phyloP scores from a whole-genome alignment of 441 rosid species.

The Kokia cookei region DNA sequence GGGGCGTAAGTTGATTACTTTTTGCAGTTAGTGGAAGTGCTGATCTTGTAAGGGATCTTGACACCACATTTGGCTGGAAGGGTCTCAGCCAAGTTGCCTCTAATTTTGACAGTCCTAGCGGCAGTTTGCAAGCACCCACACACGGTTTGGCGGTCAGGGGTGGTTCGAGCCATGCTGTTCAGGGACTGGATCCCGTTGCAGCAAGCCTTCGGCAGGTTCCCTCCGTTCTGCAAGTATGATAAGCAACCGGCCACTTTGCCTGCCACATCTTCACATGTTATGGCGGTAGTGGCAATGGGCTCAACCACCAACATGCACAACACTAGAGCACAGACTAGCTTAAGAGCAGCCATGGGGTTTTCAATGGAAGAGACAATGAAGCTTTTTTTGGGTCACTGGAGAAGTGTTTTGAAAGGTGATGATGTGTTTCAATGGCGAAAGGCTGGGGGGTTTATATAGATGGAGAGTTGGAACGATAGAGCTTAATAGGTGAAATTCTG shows the following conservation, averaged over 20 bases:
- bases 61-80: conserved; percentile 36
- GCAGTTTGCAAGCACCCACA: conserved; percentile 37
- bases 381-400: not conserved
- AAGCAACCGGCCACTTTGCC: conserved; percentile 11
- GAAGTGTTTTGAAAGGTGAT: not conserved
- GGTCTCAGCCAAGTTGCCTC: conserved; percentile 9
- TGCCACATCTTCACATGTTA: conserved; percentile 21
- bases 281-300: conserved; percentile 18
- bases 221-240: conserved; percentile 1
- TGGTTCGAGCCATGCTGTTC: conserved; percentile 25
- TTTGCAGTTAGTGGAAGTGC: conserved; percentile 37
- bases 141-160: conserved; percentile 36
- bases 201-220: conserved; percentile 4
- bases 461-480: not conserved
- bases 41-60: conserved; percentile 41
- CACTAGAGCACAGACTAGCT: conserved; percentile 25
- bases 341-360: conserved; percentile 5
- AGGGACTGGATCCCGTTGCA: conserved; percentile 30
- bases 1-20: conserved; percentile 11
- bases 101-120: conserved; percentile 11
- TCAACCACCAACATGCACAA: conserved; percentile 26
- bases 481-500: too few species aligned
- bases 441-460: not conserved
- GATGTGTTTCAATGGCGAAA: not conserved
- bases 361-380: not conserved